Base-by-base conservation (phyloP, 2,329 filamentous ascomycete species). In the Colletotrichum lentis region DNA sequence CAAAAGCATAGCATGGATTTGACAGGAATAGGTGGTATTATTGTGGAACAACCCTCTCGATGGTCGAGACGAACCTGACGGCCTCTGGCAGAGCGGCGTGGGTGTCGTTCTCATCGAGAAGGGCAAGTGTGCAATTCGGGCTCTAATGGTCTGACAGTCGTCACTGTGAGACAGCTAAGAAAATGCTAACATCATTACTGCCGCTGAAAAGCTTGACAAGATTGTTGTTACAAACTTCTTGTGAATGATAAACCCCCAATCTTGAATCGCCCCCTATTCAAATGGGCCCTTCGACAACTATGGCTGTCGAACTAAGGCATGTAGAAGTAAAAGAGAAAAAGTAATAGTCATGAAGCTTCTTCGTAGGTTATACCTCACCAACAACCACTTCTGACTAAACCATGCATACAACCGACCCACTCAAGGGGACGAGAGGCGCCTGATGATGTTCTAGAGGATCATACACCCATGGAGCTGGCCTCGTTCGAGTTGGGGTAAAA, bases 401-500 rank as follows among this genome's bases (percentile, higher is more conserved):
- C 50, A 37, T n/a, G 20, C 57, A 8, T 11, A 8, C 22, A 16
- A 1, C n/a, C 10, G 3, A 47, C 22, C 5, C 2, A 11, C 16
- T 12, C n/a, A 47, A 6, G 8, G 3, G 5, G 16, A 5, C 35
- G 12, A 4, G 18, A 16, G 8, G 31, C 5, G 12, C 52, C 41
- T 22, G 39, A 22, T n/a, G 35, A 16, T 3, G 12, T n/a, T 5
- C 24, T 2, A n/a, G 24, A 24, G 18, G 20, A 37, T 59, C 72
- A 76, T 27, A 70, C 72, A 54, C 62, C 66, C 10, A 69, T 52
- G 43, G 66, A 75, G 64, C 82, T 87, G 5, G 83, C 81, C 16
- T 88, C 81, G 3, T 76, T 72, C 2, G 78, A 80, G 43, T 81
- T 80, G 0, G 89, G 89, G 69, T 90, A 91, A 74, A 88, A 91